Evolutionary conservation across 108 stramenopile genomes (phyloP), one percentile per base, ranked within the genome.

Genomic region (Skeletonema grethae): DNA sequence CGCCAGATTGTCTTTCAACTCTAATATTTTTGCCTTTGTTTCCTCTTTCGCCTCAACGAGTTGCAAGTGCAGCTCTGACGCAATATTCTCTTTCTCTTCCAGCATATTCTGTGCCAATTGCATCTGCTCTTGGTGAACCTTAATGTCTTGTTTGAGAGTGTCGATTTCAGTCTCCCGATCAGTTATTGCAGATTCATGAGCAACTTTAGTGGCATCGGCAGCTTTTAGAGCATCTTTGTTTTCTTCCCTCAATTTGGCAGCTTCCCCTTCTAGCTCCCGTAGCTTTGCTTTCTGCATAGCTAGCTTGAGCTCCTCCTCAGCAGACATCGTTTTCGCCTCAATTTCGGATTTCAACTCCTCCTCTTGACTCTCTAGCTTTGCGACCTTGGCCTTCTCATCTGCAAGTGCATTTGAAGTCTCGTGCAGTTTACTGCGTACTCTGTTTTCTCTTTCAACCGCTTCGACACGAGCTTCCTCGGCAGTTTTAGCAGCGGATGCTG

Each of bases 41-140:
- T 73, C 79, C 38, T 45, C 65, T 57, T 62, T 67, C 3, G 43
- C 56, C 16, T 69, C 72, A 16, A 67, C 72, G 38, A 80, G 55
- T 53, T 80, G 70, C 18, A 56, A 1, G 15, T 67, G 71, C 36
- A 80, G 36, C 20, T 80, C 72, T 9, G 38, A 8, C 30, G 71
- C 67, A 13, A 69, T 5, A 15, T 18, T 41, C 59, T 80, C 79
- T 46, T 73, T 80, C 43, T 80, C 79, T 24, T 73, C 79, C 11
- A 80, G 72, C 79, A 80, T 80, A n/a, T 61, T 46, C 62, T 80
- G 79, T 28, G 77, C 77, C 36, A 79, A 55, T 24, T 66, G 57
- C 79, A 80, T 73, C 66, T 80, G 79, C 55, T 80, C 79, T 12
- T 65, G 65, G 25, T 80, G 79, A 18, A 80, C 72, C 32, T 80